These are phyloP conservation scores for Zelopaecilomyces penicillatus DNA, from an alignment of 2,329 filamentous ascomycete species.

Conservation along the genomic window DNA sequence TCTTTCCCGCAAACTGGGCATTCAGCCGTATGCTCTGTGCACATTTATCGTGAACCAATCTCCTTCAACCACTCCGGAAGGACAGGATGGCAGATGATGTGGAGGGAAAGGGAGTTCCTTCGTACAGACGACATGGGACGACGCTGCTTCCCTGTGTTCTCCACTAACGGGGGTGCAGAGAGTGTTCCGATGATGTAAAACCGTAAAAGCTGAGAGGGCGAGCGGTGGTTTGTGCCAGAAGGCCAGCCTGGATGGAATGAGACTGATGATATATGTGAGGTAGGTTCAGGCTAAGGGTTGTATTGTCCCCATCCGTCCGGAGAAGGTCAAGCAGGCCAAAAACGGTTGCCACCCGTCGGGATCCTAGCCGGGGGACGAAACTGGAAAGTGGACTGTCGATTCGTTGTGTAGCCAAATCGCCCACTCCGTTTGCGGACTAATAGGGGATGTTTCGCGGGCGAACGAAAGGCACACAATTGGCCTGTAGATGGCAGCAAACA, in stretches of 20 bases:
- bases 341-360: slow-evolving; percentile 7
- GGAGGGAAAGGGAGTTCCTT: slow-evolving; percentile 9
- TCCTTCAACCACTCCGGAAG: slow-evolving; percentile 13
- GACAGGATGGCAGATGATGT: slow-evolving; percentile 10
- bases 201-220: neutral
- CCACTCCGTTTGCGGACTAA: too few species aligned
- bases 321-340: neutral
- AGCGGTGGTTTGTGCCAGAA: neutral
- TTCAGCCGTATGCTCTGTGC: slow-evolving; percentile 46
- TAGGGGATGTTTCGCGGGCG: slow-evolving; percentile 8
- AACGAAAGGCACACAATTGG: slow-evolving; percentile 4
- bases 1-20: slow-evolving; percentile 53
- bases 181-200: too few species aligned
- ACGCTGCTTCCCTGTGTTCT: slow-evolving; percentile 9
- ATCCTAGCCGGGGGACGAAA: slow-evolving; percentile 3
- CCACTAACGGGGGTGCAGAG: too few species aligned
- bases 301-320: slow-evolving; percentile 4
- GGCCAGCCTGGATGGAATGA: neutral
- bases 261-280: slow-evolving; percentile 3
- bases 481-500: slow-evolving; percentile 3
- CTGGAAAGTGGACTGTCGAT: neutral
- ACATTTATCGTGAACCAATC: slow-evolving; percentile 42
- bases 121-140: slow-evolving; percentile 10
- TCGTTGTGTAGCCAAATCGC: too few species aligned
- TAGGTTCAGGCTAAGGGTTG: slow-evolving; percentile 4